These are phyloP conservation scores for Prunella vulgaris DNA, from an alignment of 257 asterid genomes.

Conservation along the genomic window DNA sequence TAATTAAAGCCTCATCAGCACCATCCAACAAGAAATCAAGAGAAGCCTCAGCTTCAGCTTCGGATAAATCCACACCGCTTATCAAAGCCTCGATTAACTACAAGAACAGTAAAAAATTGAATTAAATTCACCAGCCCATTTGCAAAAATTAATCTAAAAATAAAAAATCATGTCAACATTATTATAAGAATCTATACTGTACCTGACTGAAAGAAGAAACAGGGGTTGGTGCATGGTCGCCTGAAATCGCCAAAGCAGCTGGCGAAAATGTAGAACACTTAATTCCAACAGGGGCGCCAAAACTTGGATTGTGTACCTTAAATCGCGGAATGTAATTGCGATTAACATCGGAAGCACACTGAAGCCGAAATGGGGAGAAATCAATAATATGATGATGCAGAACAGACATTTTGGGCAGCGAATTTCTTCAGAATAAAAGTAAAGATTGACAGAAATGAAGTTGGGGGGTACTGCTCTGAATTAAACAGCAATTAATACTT, in stretches of 20 bases:
- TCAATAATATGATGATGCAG: constrained; percentile 8
- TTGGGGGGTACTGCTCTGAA: not conserved
- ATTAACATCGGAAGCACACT: constrained; percentile 1
- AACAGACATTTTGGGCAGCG: constrained; percentile 27
- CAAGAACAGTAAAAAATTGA: constrained; percentile 10
- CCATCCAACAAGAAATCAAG: constrained; percentile 82
- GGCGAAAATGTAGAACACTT: constrained; percentile 26
- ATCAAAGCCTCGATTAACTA: constrained; percentile 77
- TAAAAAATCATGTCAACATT: not conserved
- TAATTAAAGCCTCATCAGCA: constrained; percentile 86
- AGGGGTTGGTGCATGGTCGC: constrained; percentile 28
- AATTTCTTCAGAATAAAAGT: constrained; percentile 11
- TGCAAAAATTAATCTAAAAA: not conserved
- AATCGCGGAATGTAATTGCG: constrained; percentile 15
- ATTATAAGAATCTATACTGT: too few relatives aligned
- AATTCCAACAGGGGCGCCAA: constrained; percentile 5
- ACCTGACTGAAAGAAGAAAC: constrained; percentile 47
- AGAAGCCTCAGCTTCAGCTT: constrained; percentile 78
- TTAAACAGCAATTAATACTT: too few relatives aligned
- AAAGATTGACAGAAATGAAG: constrained; percentile 14
- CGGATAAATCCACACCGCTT: constrained; percentile 72
- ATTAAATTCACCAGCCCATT: not conserved
- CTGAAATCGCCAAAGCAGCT: constrained; percentile 26
- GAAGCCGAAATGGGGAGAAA: constrained; percentile 26
- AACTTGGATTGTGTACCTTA: constrained; percentile 6